Evolutionary conservation across 305 asterid species (phyloP), one percentile per base, ranked within the genome.

Genomic region (Fraxinus baroniana): DNA sequence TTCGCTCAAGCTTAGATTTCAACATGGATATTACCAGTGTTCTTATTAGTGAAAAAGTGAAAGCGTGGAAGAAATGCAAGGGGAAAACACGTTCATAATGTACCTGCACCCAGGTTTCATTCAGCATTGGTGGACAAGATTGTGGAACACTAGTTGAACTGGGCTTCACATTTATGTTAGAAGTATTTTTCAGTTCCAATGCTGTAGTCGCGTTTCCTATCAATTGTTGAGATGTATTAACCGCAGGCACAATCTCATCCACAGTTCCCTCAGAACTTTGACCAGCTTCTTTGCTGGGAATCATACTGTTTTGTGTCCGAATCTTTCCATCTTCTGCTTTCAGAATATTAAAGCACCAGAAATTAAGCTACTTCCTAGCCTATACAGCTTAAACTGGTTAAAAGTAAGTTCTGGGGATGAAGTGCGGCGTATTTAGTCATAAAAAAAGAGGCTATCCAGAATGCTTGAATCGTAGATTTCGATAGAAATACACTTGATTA

Each of bases 61-160:
- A 70, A 1, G 35, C 32, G 36, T 13, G 18, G 37, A 62, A 32
- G 18, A 28, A 15, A 57, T 77, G 18, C 77, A 64, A 36, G 30
- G 15, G 44, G 72, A 74, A 68, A 24, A 37, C 76, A 37, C 7
- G 15, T 68, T 57, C 75, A 49, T 32, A 32, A 78, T 85, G 78
- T 79, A 95, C 99, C 97, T 90, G 95, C 83, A 88, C 22, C 97
- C 94, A 93, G 81, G 86, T 10, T 81, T 91, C 96, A 76, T 86
- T 84, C 28, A 92, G 91, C 70, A 84, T 78, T 13, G 84, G 73
- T 17, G 90, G 78, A 82, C 79, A 79, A 68, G 86, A 71, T 26
- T 84, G 89, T 36, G 91, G 89, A 84, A 77, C 83, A 78, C 77
- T 83, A 74, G 84, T 77, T 2, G 93, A 91, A 78, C 89, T 89